Conservation (phyloP, 2,329 filamentous ascomycete genomes). For the Fusarium armeniacum region DNA sequence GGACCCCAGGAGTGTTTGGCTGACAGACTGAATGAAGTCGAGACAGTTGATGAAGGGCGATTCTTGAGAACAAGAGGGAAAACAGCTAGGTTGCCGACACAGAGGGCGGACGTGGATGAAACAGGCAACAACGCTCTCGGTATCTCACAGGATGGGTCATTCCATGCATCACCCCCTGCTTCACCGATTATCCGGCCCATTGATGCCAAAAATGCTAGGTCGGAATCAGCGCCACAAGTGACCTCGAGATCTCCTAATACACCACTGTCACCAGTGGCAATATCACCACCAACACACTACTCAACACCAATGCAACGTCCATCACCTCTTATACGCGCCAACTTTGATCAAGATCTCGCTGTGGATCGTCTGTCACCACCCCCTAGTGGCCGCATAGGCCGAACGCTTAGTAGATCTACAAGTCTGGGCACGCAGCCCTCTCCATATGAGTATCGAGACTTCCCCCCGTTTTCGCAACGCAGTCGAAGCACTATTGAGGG, state of each 20-base stretch:
- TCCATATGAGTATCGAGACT: conserved; percentile 53
- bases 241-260: conserved; percentile 36
- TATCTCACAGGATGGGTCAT: conserved; percentile 49
- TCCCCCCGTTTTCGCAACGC: conserved; percentile 55
- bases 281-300: conserved; percentile 50
- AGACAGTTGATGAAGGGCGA: conserved; percentile 50
- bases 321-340: conserved; percentile 54
- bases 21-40: conserved; percentile 63
- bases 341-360: conserved; percentile 57
- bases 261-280: conserved; percentile 46
- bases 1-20: conserved; percentile 69
- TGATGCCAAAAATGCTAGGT: conserved; percentile 42
- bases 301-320: conserved; percentile 52
- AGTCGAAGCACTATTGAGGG: conserved; percentile 52
- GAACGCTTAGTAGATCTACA: conserved; percentile 54
- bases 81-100: conserved; percentile 43
- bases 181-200: conserved; percentile 54
- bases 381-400: conserved; percentile 49
- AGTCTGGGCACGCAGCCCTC: conserved; percentile 54
- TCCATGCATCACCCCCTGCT: conserved; percentile 42
- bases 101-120: conserved; percentile 14
- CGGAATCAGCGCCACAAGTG: conserved; percentile 51
- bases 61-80: conserved; percentile 51
- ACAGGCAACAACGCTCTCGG: conserved; percentile 53
- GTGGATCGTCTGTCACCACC: conserved; percentile 57